Evolutionary conservation across 2,329 filamentous ascomycete genomes (phyloP).

Genomic region (Hymenoscyphus fraxineus): DNA sequence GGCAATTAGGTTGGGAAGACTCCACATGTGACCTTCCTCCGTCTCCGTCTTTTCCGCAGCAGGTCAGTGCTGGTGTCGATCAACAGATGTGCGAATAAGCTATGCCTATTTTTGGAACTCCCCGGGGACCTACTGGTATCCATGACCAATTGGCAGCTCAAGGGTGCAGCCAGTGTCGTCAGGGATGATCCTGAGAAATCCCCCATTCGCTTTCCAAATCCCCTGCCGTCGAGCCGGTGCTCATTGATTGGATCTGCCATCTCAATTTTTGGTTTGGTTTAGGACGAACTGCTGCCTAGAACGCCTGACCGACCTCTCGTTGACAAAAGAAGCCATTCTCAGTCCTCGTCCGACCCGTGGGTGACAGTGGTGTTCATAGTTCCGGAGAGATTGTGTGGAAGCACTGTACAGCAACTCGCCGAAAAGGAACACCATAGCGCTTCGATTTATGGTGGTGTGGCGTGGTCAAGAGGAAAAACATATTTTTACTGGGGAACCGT

Average conservation of each 20-base stretch:
- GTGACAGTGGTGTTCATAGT: background rate
- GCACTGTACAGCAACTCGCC: background rate
- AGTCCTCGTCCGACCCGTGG: background rate
- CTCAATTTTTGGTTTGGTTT: background rate
- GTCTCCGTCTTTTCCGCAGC: slow-evolving; percentile 3
- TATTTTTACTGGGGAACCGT: background rate
- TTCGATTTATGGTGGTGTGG: background rate
- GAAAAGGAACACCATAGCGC: background rate
- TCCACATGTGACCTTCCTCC: background rate
- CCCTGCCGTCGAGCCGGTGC: background rate
- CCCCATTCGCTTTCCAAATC: background rate
- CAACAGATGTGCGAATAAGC: slow-evolving; percentile 5
- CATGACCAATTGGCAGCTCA: background rate
- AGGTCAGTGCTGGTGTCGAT: slow-evolving; percentile 3
- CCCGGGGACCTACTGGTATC: background rate
- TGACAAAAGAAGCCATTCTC: background rate
- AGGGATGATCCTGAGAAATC: background rate
- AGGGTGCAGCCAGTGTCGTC: background rate
- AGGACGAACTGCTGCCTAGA: slow-evolving; percentile 8
- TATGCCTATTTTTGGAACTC: background rate
- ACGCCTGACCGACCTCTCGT: slow-evolving; percentile 1
- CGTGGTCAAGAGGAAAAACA: background rate
- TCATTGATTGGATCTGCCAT: background rate
- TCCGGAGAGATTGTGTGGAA: background rate
- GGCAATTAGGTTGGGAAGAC: background rate